These are phyloP conservation scores for Kwoniella shandongensis DNA, from an alignment of 768 basidiomycete species.

Conservation along the genomic window DNA sequence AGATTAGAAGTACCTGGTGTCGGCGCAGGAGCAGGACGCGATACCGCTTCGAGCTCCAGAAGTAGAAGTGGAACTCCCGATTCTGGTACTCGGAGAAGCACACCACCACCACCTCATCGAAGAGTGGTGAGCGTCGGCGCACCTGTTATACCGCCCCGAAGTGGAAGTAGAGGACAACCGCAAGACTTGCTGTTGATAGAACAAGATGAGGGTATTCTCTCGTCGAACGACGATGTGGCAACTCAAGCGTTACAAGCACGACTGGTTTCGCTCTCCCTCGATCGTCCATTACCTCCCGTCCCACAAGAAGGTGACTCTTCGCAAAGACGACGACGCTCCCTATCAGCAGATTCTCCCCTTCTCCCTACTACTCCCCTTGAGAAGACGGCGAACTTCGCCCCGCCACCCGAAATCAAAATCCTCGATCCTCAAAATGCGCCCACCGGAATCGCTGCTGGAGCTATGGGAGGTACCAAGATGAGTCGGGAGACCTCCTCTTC, in stretches of 20 bases:
- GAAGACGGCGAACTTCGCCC: background rate
- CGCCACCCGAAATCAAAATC: background rate
- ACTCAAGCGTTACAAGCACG: conserved; percentile 13
- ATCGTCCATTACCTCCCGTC: conserved; percentile 7
- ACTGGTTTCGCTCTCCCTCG: conserved; percentile 16
- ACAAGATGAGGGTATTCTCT: no score
- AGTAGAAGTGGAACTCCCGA: conserved; percentile 3
- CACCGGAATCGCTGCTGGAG: background rate
- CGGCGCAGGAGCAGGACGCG: no score
- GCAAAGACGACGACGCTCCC: background rate
- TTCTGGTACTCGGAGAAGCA: background rate
- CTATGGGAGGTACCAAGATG: no score
- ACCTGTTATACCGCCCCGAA: background rate
- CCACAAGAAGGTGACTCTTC: background rate
- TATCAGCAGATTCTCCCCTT: background rate
- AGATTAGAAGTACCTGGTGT: conserved; percentile 6
- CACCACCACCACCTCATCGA: conserved; percentile 12
- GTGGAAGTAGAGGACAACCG: background rate
- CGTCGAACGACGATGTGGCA: no score
- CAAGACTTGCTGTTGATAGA: no score
- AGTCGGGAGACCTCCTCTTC: background rate
- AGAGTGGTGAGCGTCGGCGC: background rate
- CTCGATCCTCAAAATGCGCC: background rate
- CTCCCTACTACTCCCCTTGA: background rate
- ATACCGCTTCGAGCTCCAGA: background rate